phyloP scores from a whole-genome alignment of 2,329 filamentous ascomycete genomes.

The Trichoderma sp. region DNA sequence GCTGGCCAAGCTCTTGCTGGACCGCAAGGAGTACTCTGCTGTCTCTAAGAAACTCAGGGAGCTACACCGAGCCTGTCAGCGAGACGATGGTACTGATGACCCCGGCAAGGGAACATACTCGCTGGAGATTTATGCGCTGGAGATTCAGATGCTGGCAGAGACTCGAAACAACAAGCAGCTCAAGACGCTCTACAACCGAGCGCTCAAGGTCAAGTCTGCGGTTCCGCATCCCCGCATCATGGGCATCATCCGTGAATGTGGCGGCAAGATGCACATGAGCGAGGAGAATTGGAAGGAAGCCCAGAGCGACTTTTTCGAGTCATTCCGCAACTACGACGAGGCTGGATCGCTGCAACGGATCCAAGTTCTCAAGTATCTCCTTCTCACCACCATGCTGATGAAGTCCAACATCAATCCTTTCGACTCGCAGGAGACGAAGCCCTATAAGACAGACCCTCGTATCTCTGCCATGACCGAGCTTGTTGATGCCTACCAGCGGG shows the following conservation, averaged over 20 bases:
- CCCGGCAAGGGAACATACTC: constrained; percentile 95
- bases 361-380: constrained; percentile 94
- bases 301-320: constrained; percentile 97
- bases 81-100: constrained; percentile 82
- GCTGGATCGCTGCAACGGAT: constrained; percentile 94
- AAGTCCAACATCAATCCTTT: constrained; percentile 98
- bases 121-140: constrained; percentile 90
- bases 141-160: constrained; percentile 98
- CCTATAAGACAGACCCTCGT: constrained; percentile 91
- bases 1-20: constrained; percentile 84
- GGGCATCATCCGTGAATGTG: constrained; percentile 97
- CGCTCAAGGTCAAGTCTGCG: constrained; percentile 89
- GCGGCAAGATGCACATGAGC: constrained; percentile 99
- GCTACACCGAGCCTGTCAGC: constrained; percentile 84
- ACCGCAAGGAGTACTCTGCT: constrained; percentile 80
- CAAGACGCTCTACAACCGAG: constrained; percentile 87
- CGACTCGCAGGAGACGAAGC: constrained; percentile 97
- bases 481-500: constrained; percentile 92
- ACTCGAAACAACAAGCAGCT: constrained; percentile 97
- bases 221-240: constrained; percentile 98
- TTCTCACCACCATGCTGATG: constrained; percentile 97
- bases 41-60: constrained; percentile 82
- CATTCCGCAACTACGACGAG: constrained; percentile 98
- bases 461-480: constrained; percentile 97
- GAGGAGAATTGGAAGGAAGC: constrained; percentile 99